A percentile compares a stretch with the other conserved stretches of the same genome.
These are phyloP conservation scores for Moesziomyces sp. DNA, from an alignment of 1,284 basidiomycete genomes.

Conservation along the genomic window DNA sequence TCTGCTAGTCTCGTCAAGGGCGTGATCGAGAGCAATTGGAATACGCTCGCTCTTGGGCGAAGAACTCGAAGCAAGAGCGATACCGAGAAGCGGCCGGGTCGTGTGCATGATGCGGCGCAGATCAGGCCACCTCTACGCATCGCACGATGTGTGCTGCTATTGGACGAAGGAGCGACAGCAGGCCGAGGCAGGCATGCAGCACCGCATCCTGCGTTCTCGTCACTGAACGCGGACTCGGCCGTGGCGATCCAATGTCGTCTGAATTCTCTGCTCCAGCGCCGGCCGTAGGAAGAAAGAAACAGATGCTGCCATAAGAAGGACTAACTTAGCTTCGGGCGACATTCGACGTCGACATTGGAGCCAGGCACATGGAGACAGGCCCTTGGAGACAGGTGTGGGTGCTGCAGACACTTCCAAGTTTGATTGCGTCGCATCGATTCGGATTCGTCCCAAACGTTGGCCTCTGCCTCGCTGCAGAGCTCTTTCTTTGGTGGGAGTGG, in stretches of 20 bases:
- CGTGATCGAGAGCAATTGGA: too few relatives aligned
- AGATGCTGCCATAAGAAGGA: not conserved
- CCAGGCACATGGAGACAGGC: not conserved
- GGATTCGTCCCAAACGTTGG: not conserved
- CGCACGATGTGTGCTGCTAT: not conserved
- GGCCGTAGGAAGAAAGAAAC: not conserved
- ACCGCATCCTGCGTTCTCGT: not conserved
- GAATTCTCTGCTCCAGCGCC: not conserved
- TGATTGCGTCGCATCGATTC: conserved; percentile 1
- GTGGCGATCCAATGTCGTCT: not conserved
- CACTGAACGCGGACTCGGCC: not conserved
- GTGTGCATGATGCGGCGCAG: not conserved
- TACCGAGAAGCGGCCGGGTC: not conserved
- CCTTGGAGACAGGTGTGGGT: not conserved
- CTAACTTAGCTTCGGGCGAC: too few relatives aligned
- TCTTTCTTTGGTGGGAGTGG: not conserved
- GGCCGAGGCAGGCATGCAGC: not conserved
- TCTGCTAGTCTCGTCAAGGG: too few relatives aligned
- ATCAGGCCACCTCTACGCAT: not conserved
- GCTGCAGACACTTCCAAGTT: not conserved
- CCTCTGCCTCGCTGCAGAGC: not conserved
- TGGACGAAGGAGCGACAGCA: not conserved
- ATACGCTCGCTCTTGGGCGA: too few relatives aligned
- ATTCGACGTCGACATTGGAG: not conserved
- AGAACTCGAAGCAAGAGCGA: too few relatives aligned